Evolutionary conservation across 345 rosid genomes (phyloP), one percentile per base, ranked within the genome.

Genomic region (Schrenkiella parvula): DNA sequence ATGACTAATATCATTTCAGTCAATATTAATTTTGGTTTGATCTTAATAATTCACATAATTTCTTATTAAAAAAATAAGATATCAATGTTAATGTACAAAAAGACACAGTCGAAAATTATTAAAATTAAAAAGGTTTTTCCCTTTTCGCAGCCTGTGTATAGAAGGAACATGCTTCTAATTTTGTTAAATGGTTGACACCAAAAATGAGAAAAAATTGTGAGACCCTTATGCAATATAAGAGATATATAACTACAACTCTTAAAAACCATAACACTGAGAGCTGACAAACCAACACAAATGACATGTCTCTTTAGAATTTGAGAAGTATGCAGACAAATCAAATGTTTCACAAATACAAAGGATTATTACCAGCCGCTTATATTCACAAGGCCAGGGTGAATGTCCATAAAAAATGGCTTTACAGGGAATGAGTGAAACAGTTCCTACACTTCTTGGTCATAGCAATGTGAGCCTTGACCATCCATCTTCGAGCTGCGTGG

Each of bases 301-400:
- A 28, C 67, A 62, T 44, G 29, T 63, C 42, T 63, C 39, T 17
- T 15, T 3, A 28, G 15, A 62, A 39, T 42, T 42, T 62, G 52
- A 46, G 10, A 32, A 31, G 59, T 48, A 38, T 58, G 3, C 52
- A 47, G 25, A 47, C 46, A 59, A 65, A 14, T 67, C 35, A 28
- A 56, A 56, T 28, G 39, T 55, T 12, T 10, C 31, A 74, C 15
- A 31, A 3, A 19, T 60, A 74, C 78, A 66, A 22, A 74, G 28
- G 9, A 75, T 68, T 60, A 51, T 68, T 52, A 60, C 5, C n/a
- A 57, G 47, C 61, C 67, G 28, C 15, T 39, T 12, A 29, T 37
- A 17, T 54, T 12, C 28, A 51, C 54, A 63, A 34, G 28, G 18
- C 56, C 17, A 14, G n/a, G n/a, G n/a, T 55, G 9, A 46, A 19